These are phyloP conservation scores for Mimosa pudica DNA, from an alignment of 306 rosid species.

Conservation along the genomic window DNA sequence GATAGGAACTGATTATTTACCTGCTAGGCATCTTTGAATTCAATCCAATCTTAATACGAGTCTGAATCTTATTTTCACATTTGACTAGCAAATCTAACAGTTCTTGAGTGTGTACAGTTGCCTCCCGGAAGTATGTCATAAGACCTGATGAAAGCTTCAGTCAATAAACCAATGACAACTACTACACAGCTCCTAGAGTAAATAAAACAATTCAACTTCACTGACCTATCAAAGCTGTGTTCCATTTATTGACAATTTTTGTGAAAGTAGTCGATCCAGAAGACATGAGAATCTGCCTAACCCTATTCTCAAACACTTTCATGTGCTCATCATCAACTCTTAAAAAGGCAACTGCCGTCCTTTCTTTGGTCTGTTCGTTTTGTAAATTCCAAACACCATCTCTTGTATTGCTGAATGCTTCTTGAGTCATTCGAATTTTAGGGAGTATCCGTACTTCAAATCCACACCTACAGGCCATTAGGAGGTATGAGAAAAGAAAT, in stretches of 20 bases:
- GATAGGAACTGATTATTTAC: slow-evolving; percentile 30
- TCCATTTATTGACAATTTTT: slow-evolving; percentile 98
- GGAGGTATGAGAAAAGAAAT: background rate
- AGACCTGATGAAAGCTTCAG: slow-evolving; percentile 54
- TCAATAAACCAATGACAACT: slow-evolving; percentile 7
- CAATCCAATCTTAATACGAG: slow-evolving; percentile 96
- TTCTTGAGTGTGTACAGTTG: slow-evolving; percentile 97
- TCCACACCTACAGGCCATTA: slow-evolving; percentile 49
- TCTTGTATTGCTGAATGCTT: slow-evolving; percentile 91
- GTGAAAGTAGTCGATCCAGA: slow-evolving; percentile 98
- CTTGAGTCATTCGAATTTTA: slow-evolving; percentile 97
- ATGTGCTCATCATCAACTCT: slow-evolving; percentile 97
- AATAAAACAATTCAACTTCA: slow-evolving; percentile 9
- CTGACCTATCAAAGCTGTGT: slow-evolving; percentile 89
- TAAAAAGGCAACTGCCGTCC: slow-evolving; percentile 96
- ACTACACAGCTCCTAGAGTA: background rate
- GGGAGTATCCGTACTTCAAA: slow-evolving; percentile 98
- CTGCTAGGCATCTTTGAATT: slow-evolving; percentile 99
- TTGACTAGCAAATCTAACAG: slow-evolving; percentile 92
- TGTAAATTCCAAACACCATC: slow-evolving; percentile 99
- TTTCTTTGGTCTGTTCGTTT: slow-evolving; percentile 94
- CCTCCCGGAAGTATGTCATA: slow-evolving; percentile 99
- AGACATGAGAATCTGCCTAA: slow-evolving; percentile 99
- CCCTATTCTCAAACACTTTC: slow-evolving; percentile 99
- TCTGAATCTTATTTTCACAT: slow-evolving; percentile 97